Evolutionary conservation across 2,329 filamentous ascomycete species (phyloP), one percentile per base, ranked within the genome.

Genomic region (Capronia epimyces): DNA sequence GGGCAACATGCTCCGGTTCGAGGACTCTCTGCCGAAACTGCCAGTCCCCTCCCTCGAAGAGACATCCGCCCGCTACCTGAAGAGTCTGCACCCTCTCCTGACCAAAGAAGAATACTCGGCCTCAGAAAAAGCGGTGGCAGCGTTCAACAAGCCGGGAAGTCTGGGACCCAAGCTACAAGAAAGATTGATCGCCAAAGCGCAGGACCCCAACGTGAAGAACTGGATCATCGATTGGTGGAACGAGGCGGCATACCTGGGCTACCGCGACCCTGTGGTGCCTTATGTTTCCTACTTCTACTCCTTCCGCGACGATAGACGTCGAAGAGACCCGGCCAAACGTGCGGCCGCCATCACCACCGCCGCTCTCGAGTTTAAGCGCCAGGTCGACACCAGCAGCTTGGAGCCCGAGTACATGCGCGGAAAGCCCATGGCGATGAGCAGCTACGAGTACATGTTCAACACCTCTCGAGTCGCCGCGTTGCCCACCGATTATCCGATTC

Each of bases 201-300:
- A 89, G 61, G 82, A 95, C 60, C 84, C 90, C 43, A 84, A 86
- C 56, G 74, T 80, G 67, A 89, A 86, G 74, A 98, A 97, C 73
- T 98, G 93, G 93, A 78, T 98, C 50, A 83, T 86, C 62, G 91
- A 98, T 62, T 98, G 93, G 93, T 98, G 93, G 93, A 97, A 98
- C 69, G 82, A 95, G 46, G 82, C 83, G 3, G 93, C 93, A 52
- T 98, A 98, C 72, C 82, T 98, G 59, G 79, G 74, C 59, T 97
- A 97, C 75, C 86, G 91, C 60, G 93, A 97, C 69, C 93, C 93
- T 9, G 88, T 98, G 41, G 87, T 97, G 15, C 93, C 93, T 55
- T 98, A 97, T 67, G 93, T 98, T 65, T 95, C 89, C 71, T 98
- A 98, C 80, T 98, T 98, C 75, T 98, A 98, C 76, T 96, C 90